These are phyloP conservation scores for Ochromonas danica DNA, from an alignment of 108 stramenopile genomes.

Conservation along the genomic window DNA sequence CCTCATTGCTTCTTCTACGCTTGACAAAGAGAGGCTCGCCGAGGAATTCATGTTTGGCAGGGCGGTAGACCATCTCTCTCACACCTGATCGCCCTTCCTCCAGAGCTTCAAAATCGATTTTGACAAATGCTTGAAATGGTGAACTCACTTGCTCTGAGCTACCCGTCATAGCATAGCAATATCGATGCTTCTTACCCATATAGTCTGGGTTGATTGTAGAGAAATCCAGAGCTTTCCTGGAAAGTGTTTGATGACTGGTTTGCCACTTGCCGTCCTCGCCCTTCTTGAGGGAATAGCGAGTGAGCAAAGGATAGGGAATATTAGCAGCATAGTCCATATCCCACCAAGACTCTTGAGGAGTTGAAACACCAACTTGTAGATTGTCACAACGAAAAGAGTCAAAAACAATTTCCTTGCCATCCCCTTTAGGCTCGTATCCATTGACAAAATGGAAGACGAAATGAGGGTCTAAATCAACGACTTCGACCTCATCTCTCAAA, in stretches of 20 bases:
- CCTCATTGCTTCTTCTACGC: neutral
- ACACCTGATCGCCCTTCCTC: neutral
- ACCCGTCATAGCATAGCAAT: neutral
- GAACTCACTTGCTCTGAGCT: neutral
- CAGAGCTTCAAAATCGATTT: no score
- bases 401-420: slow-evolving; percentile 21
- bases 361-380: neutral
- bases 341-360: neutral
- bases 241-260: neutral
- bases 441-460: slow-evolving; percentile 48
- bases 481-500: neutral
- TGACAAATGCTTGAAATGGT: neutral
- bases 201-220: neutral
- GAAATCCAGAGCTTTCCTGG: neutral
- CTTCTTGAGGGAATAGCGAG: neutral
- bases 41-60: neutral
- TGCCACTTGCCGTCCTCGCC: neutral
- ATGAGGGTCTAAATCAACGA: neutral
- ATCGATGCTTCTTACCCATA: neutral
- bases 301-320: no score
- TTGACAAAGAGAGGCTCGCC: neutral
- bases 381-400: neutral
- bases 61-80: neutral
- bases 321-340: neutral
- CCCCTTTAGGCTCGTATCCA: slow-evolving; percentile 39